These are phyloP conservation scores for Rhamnella rubrinervis DNA, from an alignment of 331 rosid genomes.

Conservation along the genomic window DNA sequence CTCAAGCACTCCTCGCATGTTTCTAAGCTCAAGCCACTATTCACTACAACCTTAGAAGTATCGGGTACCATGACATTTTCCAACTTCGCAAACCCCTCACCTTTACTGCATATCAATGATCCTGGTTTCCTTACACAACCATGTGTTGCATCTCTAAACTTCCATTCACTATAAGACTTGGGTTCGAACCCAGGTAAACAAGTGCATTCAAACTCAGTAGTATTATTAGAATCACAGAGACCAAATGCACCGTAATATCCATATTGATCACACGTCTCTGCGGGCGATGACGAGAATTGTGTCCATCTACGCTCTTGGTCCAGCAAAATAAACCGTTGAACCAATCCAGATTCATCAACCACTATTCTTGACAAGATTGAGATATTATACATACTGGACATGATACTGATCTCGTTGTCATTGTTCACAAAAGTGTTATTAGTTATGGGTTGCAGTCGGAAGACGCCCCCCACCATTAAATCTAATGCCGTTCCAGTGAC, in stretches of 20 bases:
- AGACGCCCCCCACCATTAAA: conserved; percentile 3
- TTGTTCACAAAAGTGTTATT: conserved; percentile 20
- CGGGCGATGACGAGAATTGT: conserved; percentile 20
- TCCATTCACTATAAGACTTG: conserved; percentile 28
- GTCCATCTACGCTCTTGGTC: conserved; percentile 23
- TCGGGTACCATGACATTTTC: conserved; percentile 38
- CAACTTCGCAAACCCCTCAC: conserved; percentile 44
- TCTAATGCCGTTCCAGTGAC: conserved; percentile 21
- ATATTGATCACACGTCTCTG: conserved; percentile 26
- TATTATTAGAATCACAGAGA: conserved; percentile 31
- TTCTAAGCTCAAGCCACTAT: conserved; percentile 18
- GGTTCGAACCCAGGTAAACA: conserved; percentile 54
- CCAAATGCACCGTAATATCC: conserved; percentile 32
- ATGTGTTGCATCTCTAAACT: conserved; percentile 26
- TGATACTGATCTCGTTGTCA: neutral
- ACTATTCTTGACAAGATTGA: neutral
- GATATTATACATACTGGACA: neutral
- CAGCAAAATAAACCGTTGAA: conserved; percentile 12
- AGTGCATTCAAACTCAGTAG: conserved; percentile 16
- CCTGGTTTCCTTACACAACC: conserved; percentile 48
- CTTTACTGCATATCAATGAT: conserved; percentile 27
- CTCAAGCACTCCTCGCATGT: conserved; percentile 39
- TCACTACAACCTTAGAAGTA: conserved; percentile 20
- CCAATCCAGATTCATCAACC: conserved; percentile 17
- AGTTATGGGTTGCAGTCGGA: neutral